These are phyloP conservation scores for Fusarium chaquense DNA, from an alignment of 2,329 filamentous ascomycete species.

Conservation along the genomic window DNA sequence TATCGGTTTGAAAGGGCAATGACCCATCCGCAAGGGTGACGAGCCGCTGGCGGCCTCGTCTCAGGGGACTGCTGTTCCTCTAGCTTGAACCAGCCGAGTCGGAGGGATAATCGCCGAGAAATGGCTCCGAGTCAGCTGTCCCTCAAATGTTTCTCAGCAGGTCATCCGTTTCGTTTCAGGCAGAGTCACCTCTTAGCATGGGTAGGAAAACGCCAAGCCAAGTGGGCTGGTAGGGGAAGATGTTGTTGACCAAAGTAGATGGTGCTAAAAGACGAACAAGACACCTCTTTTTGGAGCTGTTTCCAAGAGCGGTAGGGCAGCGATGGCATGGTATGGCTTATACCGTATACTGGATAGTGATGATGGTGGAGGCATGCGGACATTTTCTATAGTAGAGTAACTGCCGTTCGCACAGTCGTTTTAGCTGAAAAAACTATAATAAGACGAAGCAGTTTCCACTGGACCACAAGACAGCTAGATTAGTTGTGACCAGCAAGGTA, in stretches of 20 bases:
- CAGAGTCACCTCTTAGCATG: slow-evolving; percentile 34
- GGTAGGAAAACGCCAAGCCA: slow-evolving; percentile 25
- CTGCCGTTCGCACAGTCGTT: slow-evolving; percentile 13
- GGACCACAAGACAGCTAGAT: background rate
- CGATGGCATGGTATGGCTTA: slow-evolving; percentile 18
- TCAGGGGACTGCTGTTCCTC: slow-evolving; percentile 31
- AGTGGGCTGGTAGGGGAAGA: slow-evolving; percentile 20
- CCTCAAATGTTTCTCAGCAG: slow-evolving; percentile 34
- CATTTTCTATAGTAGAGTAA: slow-evolving; percentile 3
- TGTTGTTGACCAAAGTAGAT: background rate
- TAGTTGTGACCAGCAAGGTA: slow-evolving; percentile 16
- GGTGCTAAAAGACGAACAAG: background rate
- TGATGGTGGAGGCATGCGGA: slow-evolving; percentile 29
- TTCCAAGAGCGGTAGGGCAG: slow-evolving; percentile 28
- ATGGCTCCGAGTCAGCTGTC: slow-evolving; percentile 13
- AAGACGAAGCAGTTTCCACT: slow-evolving; percentile 20
- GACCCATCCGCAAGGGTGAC: slow-evolving; percentile 28
- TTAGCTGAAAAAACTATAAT: slow-evolving; percentile 10
- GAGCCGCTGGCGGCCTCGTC: slow-evolving; percentile 36
- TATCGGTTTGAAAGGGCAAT: slow-evolving; percentile 1
- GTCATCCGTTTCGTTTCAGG: slow-evolving; percentile 42
- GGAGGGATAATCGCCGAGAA: slow-evolving; percentile 18
- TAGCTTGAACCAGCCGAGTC: slow-evolving; percentile 1
- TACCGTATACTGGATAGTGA: slow-evolving; percentile 15
- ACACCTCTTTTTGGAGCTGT: slow-evolving; percentile 4